phyloP scores from a whole-genome alignment of 495 filamentous ascomycete genomes.

The Pseudoneurospora amorphoporcata region DNA sequence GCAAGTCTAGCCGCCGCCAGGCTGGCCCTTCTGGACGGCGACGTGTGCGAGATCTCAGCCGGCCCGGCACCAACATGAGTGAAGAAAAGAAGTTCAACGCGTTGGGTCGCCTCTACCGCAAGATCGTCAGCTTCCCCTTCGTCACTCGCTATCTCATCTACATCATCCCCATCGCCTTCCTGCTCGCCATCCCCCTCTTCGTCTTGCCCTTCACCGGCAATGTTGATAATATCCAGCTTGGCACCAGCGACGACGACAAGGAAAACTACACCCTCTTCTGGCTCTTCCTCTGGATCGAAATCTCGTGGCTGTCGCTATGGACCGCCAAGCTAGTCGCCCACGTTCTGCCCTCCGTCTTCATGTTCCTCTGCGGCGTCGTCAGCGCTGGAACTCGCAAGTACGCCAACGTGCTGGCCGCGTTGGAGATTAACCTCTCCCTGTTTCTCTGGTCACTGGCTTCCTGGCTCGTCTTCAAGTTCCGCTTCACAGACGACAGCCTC shows the following conservation, averaged over 20 bases:
- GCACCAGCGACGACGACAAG: slow-evolving; percentile 28
- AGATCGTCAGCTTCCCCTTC: slow-evolving; percentile 73
- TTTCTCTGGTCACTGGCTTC: slow-evolving; percentile 76
- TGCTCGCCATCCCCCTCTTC: slow-evolving; percentile 75
- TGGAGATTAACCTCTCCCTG: slow-evolving; percentile 81
- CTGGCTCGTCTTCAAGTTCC: slow-evolving; percentile 69
- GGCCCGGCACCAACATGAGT: slow-evolving; percentile 42
- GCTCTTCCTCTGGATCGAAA: slow-evolving; percentile 87
- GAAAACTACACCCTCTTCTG: slow-evolving; percentile 47
- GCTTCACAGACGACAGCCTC: slow-evolving; percentile 30
- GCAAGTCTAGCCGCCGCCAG: background rate
- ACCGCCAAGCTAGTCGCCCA: slow-evolving; percentile 72
- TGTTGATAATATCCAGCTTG: slow-evolving; percentile 25
- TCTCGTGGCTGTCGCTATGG: slow-evolving; percentile 86
- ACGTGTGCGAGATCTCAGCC: slow-evolving; percentile 39
- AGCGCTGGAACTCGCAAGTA: slow-evolving; percentile 90
- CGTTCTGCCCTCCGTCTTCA: slow-evolving; percentile 69
- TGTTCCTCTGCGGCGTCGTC: slow-evolving; percentile 80
- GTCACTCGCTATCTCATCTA: slow-evolving; percentile 85
- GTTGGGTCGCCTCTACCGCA: slow-evolving; percentile 83
- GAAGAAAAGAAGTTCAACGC: slow-evolving; percentile 56
- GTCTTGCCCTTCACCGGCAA: slow-evolving; percentile 46
- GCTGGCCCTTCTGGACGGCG: slow-evolving; percentile 41
- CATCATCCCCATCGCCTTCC: slow-evolving; percentile 62
- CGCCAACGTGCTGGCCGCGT: slow-evolving; percentile 61